Percentiles rank a stretch among this genome's conserved stretches.
Conservation (phyloP, 148 eudicot species). For the Nepenthes mirabilis region DNA sequence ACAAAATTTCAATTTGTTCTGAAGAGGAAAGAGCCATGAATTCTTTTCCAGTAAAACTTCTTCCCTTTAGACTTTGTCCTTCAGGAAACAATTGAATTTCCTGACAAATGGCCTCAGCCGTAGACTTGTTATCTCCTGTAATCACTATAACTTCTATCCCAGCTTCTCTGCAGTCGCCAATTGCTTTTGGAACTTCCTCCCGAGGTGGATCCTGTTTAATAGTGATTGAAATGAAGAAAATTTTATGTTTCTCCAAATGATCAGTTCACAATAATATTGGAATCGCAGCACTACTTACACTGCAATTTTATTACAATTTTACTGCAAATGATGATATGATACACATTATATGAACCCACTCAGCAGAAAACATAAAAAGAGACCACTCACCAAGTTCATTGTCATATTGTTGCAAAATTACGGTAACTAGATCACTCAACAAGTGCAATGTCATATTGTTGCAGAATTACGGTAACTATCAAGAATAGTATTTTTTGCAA, state of each 20-base stretch:
- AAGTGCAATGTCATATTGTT: too few relatives aligned
- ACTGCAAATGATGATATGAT: too few relatives aligned
- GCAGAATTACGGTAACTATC: too few relatives aligned
- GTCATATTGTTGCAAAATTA: too few relatives aligned
- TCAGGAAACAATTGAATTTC: conserved; percentile 52
- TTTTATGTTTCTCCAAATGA: not conserved
- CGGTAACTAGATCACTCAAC: too few relatives aligned
- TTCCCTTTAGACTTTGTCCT: conserved; percentile 35
- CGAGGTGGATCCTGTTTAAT: conserved; percentile 76
- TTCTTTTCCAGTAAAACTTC: conserved; percentile 76
- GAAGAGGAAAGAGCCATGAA: conserved; percentile 52
- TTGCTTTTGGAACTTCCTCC: conserved; percentile 64
- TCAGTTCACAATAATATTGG: not conserved
- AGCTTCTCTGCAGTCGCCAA: conserved; percentile 69
- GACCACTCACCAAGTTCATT: too few relatives aligned
- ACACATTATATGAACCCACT: too few relatives aligned
- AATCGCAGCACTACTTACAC: too few relatives aligned
- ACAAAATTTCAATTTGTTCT: conserved; percentile 39
- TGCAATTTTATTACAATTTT: too few relatives aligned
- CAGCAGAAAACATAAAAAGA: too few relatives aligned
- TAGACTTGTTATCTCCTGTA: conserved; percentile 80
- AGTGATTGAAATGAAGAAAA: not conserved
- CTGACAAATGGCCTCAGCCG: conserved; percentile 75
- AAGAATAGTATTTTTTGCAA: too few relatives aligned
- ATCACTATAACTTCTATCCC: conserved; percentile 81